These are phyloP conservation scores for Rhizoclosmatium sp. DNA, from an alignment of 192 early-diverging fungal species.

Conservation along the genomic window DNA sequence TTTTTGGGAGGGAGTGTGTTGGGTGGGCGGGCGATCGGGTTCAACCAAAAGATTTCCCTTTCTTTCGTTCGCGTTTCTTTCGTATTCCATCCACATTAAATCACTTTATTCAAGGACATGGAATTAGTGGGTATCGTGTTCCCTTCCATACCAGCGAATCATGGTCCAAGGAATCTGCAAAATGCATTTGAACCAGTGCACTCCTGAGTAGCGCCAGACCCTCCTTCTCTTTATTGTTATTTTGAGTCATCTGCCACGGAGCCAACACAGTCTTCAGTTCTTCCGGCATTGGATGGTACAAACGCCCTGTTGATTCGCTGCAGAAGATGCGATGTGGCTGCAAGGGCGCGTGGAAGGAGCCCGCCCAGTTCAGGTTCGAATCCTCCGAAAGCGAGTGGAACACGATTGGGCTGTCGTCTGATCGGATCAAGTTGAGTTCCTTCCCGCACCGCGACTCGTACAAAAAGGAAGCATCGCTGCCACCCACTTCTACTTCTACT, in stretches of 20 bases:
- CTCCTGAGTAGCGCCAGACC: slow-evolving; percentile 36
- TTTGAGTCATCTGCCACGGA: slow-evolving; percentile 12
- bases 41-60: too few species aligned
- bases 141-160: slow-evolving; percentile 36
- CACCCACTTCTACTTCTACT: neutral
- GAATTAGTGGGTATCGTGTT: neutral
- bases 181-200: slow-evolving; percentile 28
- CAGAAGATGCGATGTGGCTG: slow-evolving; percentile 32
- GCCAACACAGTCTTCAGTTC: neutral
- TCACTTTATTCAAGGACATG: neutral
- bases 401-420: slow-evolving; percentile 47
- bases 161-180: slow-evolving; percentile 36
- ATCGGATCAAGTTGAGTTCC: slow-evolving; percentile 46
- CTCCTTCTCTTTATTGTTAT: neutral
- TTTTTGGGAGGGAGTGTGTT: too few species aligned
- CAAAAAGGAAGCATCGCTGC: slow-evolving; percentile 7
- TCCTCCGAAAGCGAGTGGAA: slow-evolving; percentile 40
- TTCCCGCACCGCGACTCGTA: slow-evolving; percentile 48
- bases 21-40: too few species aligned
- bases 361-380: slow-evolving; percentile 19
- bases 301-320: slow-evolving; percentile 26
- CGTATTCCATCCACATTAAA: too few species aligned
- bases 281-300: slow-evolving; percentile 43
- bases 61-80: too few species aligned
- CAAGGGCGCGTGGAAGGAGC: slow-evolving; percentile 30